Evolutionary conservation across 176 grass and related monocot species (phyloP).

Genomic region (Zizania latifolia): DNA sequence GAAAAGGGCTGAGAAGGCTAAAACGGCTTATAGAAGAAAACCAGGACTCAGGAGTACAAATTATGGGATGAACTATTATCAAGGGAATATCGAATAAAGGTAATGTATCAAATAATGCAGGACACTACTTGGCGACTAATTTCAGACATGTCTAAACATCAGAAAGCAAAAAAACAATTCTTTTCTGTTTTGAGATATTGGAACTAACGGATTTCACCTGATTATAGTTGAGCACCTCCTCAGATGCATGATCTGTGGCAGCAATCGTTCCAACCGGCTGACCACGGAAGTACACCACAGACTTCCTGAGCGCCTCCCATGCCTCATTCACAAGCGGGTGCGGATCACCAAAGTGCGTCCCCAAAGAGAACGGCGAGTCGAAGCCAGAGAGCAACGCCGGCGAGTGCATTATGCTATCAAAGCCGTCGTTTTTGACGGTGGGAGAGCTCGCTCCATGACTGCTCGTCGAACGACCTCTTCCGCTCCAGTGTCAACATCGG

Average conservation of each 20-base stretch:
- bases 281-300: conserved; percentile 56
- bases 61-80: neutral
- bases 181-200: neutral
- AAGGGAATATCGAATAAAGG: neutral
- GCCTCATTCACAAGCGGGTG: conserved; percentile 63
- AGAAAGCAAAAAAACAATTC: neutral
- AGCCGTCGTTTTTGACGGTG: conserved; percentile 42
- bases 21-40: too few relatives aligned
- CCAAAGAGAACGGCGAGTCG: conserved; percentile 53
- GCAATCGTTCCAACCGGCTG: conserved; percentile 76
- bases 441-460: conserved; percentile 67
- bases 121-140: neutral
- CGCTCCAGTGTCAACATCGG: conserved; percentile 55
- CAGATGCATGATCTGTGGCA: conserved; percentile 55
- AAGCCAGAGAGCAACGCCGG: conserved; percentile 37
- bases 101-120: neutral
- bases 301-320: conserved; percentile 77
- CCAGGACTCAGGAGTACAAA: too few relatives aligned
- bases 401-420: conserved; percentile 55
- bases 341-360: conserved; percentile 38
- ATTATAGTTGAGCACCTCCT: conserved; percentile 94
- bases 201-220: conserved; percentile 42
- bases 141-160: neutral
- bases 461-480: conserved; percentile 76
- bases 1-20: too few relatives aligned